Base-by-base conservation (phyloP, 768 basidiomycete genomes). In the Gyrodon lividus region DNA sequence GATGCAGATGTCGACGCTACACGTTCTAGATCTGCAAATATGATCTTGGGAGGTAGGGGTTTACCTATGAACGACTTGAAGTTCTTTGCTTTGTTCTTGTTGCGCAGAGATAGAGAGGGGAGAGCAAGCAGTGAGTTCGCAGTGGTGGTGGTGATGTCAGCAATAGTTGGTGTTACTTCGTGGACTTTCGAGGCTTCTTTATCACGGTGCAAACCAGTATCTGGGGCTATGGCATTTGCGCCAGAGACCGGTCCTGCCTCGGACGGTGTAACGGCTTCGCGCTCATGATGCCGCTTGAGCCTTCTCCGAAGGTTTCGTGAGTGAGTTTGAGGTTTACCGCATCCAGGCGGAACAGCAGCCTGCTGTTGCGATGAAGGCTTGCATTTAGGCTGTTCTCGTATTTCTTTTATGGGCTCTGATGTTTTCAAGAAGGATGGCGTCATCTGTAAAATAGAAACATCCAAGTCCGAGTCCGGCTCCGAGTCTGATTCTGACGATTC, bases 81-180 rank as follows among this genome's bases (percentile, higher is more conserved):
- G 17, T 81, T 82, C 51, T 80, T 84, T 40, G 78, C 80, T 66
- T 89, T 90, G 67, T 88, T 89, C 67, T 87, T 89, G 64, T 87
- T 89, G 39, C 79, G 74, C 19, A 88, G 67, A 0, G 80, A 80
- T 37, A 79, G 72, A 51, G 56, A 63, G 13, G 77, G 76, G 20
- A 79, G 71, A 37, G 10, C 42, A 13, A 48, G 39, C 1, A 37
- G 24, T 20, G 37, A 34, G 19, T 38, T 28, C 6, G 28, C 40
- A 8, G 54, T 52, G 63, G 40, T 74, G 63, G 40, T 74, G 53
- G 39, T 14, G 2, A 13, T 63, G 50, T 51, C 59, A 55, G 50
- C 53, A 35, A 46, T 20, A 28, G 43, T n/a, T 19, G 24, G 48
- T 28, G 33, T 31, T n/a, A 40, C 30, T 17, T 28, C 5, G 33